Conservation (phyloP, 768 basidiomycete genomes). For the Lactarius hengduanensis region DNA sequence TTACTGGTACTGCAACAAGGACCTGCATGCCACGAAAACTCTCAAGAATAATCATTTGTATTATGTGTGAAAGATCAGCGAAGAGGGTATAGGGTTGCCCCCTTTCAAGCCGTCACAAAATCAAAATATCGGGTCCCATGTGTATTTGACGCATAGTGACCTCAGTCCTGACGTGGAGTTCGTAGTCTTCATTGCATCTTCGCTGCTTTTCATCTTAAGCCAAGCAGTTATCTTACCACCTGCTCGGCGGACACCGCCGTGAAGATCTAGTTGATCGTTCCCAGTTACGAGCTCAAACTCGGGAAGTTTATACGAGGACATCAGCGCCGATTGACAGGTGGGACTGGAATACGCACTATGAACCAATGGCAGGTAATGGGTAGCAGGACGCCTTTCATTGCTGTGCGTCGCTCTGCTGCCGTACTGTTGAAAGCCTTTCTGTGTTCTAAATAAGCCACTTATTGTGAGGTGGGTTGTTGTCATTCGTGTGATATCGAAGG, state of each 20-base stretch:
- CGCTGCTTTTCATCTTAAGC: constrained; percentile 28
- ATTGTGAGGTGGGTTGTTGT: not conserved
- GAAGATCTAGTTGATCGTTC: constrained; percentile 93
- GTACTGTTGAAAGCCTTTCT: not conserved
- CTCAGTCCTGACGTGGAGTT: constrained; percentile 94
- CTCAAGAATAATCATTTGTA: constrained; percentile 33
- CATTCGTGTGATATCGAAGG: not conserved
- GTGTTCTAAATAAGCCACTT: not conserved
- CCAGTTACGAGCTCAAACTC: constrained; percentile 81
- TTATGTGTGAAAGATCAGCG: constrained; percentile 97
- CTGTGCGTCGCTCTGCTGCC: not conserved
- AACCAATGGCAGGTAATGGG: not conserved
- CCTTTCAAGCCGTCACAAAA: constrained; percentile 92
- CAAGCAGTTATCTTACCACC: constrained; percentile 80
- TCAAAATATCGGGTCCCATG: constrained; percentile 88
- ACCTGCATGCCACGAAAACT: constrained; percentile 20
- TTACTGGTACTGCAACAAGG: constrained; percentile 82
- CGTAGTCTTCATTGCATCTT: constrained; percentile 32
- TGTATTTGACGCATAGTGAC: constrained; percentile 90
- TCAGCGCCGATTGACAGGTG: constrained; percentile 93
- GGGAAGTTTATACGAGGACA: constrained; percentile 92
- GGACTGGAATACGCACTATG: constrained; percentile 29
- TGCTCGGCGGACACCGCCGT: constrained; percentile 98
- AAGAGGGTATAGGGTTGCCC: constrained; percentile 69
- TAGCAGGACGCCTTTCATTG: not conserved